Evolutionary conservation across 257 asterid genomes (phyloP), one percentile per base, ranked within the genome.

Genomic region (Penstemon barbatus): DNA sequence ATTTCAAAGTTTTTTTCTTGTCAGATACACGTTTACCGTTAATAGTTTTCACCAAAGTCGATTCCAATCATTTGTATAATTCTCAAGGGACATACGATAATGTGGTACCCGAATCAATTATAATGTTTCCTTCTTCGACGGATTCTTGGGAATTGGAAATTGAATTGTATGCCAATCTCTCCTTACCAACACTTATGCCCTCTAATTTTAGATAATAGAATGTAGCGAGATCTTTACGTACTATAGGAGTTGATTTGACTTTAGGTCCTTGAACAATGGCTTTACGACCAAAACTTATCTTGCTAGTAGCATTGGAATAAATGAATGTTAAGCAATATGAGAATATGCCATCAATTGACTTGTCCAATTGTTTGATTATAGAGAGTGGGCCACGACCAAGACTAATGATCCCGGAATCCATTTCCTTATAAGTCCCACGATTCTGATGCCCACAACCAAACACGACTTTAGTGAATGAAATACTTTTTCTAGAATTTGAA

Each of bases 101-200:
- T 0, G 88, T 81, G 3, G 94, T 80, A 9, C 91, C 96, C 0
- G 96, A 89, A 70, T 89, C 94, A 19, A 89, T 75, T 9, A 89
- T 74, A 2, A 89, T 83, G 61, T 89, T 84, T 0, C 87, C 86
- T 8, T 75, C 65, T 0, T 4, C 25, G 0, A 5, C 41, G 2
- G 33, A 0, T 0, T 45, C 39, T 8, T 38, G 25, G 7, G 15
- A 5, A 25, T 18, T 13, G 4, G 25, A 4, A 0, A 4, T 18
- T 5, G 64, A 8, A 5, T 9, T 5, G 69, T 43, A 59, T 1
- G 3, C 55, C 13, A 75, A 8, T 4, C 33, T 71, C 4, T 61
- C 65, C 4, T 52, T 19, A 1, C 82, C 83, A 4, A 84, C 81
- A 4, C 83, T 79, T 5, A 87, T 7, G 5, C 74, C 77, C 69